A percentile compares a stretch with the other conserved stretches of the same genome.
phyloP scores from a whole-genome alignment of 805 yeast species.

The Zygotorulaspora sp. region DNA sequence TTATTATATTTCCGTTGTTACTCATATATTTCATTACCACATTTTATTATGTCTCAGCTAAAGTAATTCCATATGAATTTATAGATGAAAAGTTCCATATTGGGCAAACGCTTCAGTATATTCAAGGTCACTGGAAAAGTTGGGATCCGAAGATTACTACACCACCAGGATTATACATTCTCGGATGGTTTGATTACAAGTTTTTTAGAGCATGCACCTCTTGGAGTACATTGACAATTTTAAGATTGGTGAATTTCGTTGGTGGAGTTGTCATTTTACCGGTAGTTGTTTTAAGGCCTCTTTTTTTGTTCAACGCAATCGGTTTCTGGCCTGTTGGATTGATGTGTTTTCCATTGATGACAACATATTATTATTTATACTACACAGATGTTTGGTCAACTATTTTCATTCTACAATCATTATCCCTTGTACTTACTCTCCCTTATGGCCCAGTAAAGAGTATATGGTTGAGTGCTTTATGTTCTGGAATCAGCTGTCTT shows the following conservation, averaged over 20 bases:
- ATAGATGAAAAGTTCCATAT: constrained; percentile 79
- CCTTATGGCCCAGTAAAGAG: constrained; percentile 37
- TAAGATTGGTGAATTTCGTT: constrained; percentile 57
- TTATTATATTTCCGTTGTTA: constrained; percentile 33
- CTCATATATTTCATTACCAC: constrained; percentile 25
- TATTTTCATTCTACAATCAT: constrained; percentile 54
- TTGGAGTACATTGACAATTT: constrained; percentile 34
- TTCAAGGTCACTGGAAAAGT: constrained; percentile 51
- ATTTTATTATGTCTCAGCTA: constrained; percentile 30
- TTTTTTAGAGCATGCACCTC: constrained; percentile 22
- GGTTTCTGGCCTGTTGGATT: constrained; percentile 44
- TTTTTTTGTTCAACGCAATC: constrained; percentile 39
- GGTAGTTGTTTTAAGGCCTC: constrained; percentile 39
- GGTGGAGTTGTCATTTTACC: constrained; percentile 62
- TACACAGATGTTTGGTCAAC: constrained; percentile 96
- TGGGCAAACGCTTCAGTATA: constrained; percentile 68
- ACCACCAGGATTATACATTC: constrained; percentile 83
- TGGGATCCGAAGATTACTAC: constrained; percentile 95
- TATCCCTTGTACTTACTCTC: constrained; percentile 43
- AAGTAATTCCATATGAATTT: constrained; percentile 33
- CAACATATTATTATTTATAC: constrained; percentile 69
- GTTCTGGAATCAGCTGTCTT: constrained; percentile 60
- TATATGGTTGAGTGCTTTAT: constrained; percentile 44
- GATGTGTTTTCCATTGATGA: constrained; percentile 61
- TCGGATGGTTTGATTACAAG: constrained; percentile 39